Evolutionary conservation across 805 yeast species (phyloP), one percentile per base, ranked within the genome.

Genomic region (Saccharomyces mikatae): DNA sequence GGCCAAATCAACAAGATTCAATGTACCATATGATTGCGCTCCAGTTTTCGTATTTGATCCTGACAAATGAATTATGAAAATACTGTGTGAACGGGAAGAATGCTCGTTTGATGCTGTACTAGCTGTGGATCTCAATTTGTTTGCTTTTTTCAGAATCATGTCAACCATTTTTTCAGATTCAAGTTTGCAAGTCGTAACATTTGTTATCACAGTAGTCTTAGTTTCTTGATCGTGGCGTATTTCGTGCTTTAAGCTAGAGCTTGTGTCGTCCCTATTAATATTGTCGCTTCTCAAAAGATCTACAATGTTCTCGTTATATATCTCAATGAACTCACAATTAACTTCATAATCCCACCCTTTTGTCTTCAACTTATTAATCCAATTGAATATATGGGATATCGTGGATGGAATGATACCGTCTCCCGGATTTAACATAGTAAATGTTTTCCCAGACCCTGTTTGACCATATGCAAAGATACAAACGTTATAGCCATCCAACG

Each of bases 381-480:
- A 79, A 4, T 77, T 70, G 63, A 89, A 89, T 4, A 92, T 85
- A 62, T 84, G 86, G 14, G 73, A 69, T 13, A 91, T 77, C 0
- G 97, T 86, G 17, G 80, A 74, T 1, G 96, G 89, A 32, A 90
- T 89, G 74, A 92, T 81, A 14, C 99, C 98, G 63, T 85, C 86
- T 1, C 69, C 63, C 0, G 79, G 72, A 27, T 77, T 72, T 1
- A 90, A 79, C 98, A 92, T 94, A 0, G 99, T 94, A 67, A 72
- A 84, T 0, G 98, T 92, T 67, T 92, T 92, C 2, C 99, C 99
- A 0, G 97, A 86, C 0, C 94, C 96, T 0, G 99, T 94, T 70
- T 92, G 99, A 0, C 99, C 99, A 68, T 94, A 92, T 0, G 98
- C 96, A 73, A 92, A 89, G 1, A 94, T 88, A 69, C 97, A 90